These are phyloP conservation scores for Salvia rosmarinus DNA, from an alignment of 257 asterid genomes.

Conservation along the genomic window DNA sequence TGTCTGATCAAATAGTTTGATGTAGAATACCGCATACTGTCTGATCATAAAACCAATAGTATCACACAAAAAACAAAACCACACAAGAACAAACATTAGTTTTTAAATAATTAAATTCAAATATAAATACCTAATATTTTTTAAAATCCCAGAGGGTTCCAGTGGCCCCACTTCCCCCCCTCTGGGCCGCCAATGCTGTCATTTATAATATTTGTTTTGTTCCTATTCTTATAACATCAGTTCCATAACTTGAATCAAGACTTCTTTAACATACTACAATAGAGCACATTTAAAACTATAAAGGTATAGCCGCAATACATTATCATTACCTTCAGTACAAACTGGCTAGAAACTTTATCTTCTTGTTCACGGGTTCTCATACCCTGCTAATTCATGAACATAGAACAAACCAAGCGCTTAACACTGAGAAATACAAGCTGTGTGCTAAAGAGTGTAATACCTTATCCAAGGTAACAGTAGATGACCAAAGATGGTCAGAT, in stretches of 20 bases:
- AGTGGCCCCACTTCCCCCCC: too few relatives aligned
- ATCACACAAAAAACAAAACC: background rate
- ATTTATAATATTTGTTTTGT: background rate
- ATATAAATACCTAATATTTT: too few relatives aligned
- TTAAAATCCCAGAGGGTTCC: too few relatives aligned
- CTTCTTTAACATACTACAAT: background rate
- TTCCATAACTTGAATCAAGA: background rate
- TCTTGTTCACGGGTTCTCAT: conserved; percentile 90
- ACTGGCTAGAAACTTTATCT: conserved; percentile 86
- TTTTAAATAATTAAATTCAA: too few relatives aligned
- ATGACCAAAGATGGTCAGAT: conserved; percentile 62
- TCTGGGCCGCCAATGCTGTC: too few relatives aligned
- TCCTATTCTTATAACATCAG: background rate
- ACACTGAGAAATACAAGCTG: conserved; percentile 25
- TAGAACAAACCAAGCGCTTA: conserved; percentile 24
- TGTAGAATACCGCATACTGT: background rate
- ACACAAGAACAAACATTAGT: too few relatives aligned
- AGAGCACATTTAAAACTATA: too few relatives aligned
- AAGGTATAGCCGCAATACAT: conserved; percentile 11
- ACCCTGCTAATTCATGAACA: conserved; percentile 53
- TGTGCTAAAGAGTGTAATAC: conserved; percentile 43
- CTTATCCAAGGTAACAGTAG: conserved; percentile 81
- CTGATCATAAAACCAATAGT: too few relatives aligned
- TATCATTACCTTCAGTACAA: conserved; percentile 74
- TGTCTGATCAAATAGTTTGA: background rate